Base-by-base conservation (phyloP, 495 filamentous ascomycete species). In the Tirmania nivea region DNA sequence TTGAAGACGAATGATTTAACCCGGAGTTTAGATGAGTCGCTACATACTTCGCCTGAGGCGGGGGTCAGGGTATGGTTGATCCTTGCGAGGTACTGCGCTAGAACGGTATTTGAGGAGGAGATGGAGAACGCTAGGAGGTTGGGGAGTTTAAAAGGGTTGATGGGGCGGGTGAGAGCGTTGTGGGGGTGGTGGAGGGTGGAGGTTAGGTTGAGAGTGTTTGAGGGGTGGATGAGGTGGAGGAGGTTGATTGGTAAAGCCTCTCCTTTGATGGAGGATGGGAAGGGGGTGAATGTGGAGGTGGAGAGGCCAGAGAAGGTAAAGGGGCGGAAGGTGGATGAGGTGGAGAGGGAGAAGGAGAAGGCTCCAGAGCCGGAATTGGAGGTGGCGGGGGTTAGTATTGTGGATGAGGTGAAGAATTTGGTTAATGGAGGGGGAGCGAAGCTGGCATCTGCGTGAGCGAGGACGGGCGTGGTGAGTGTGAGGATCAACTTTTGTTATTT, bases 1-100 rank as follows among this genome's bases (percentile, higher is more conserved):
- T 73, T 99, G 52, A 99, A 99, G 69, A 99, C 92, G 1, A 99
- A 99, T 65, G 92, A 99, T 66, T 69, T 99, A 42, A 99, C 90
- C 31, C 79, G 92, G 56, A 89, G 82, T 57, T 75, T 99, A 34
- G 92, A 99, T 60, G 92, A 96, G 67, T 86, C 80, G 67, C 73
- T 99, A 12, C 84, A 94, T 54, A 96, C 90, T 17, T 74, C 81
- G 10, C 80, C 86, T 60, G 92, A 45, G 39, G 39, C 14, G 14
- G 87, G 89, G 2, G 76, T 86, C 57, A 77, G 89, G 19, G 84
- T 80, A 10, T 99, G 96, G 65, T 70, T 96, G 54, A 99, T 99
- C 55, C 75, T 99, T 10, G 92, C 92, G 8, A 75, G 83, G 36
- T 99, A 96, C 68, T 94, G 89, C 60, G 81, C 84, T 6, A 76